Evolutionary conservation across 805 yeast species (phyloP), one percentile per base, ranked within the genome.

Genomic region (Metschnikowia vanudenii): DNA sequence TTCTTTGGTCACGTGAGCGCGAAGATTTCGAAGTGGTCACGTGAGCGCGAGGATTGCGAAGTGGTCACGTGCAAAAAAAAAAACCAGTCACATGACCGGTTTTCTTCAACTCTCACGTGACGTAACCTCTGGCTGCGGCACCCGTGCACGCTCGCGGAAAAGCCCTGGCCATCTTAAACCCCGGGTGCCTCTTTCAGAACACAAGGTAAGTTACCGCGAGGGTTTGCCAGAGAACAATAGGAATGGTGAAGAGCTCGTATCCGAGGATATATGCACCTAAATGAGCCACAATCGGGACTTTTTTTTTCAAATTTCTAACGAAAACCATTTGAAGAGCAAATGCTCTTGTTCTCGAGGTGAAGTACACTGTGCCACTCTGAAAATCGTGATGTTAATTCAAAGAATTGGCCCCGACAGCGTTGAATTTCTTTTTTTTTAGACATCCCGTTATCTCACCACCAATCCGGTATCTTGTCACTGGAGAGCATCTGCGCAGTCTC

Each of bases 391-490:
- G 24, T 22, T 5, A 22, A 22, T 22, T 8, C 24, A 8, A 22
- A 5, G 8, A 8, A 8, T 22, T 8, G 8, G 24, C 4, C 24
- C 8, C 24, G 8, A 22, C 4, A 22, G 8, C 24, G 24, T 22
- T 22, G 24, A 22, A 22, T 22, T 22, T 22, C 24, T 22, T 22
- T 22, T 22, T 22, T 22, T 22, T 22, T 22, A 5, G 24, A 22
- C 8, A 8, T 29, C 32, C 35, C 14, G 35, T 16, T 19, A 35
- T 38, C 33, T 14, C 34, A 38, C 9, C 22, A 28, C 41, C 16
- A 28, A 41, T 17, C 45, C 34, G 45, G 46, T 31, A 42, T 36
- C 18, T 17, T 30, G 41, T 37, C 41, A 29, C 41, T 37, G 24
- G 41, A 24, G 37, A 31, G 34, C 41, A 8, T 28, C 18, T 34